phyloP scores from a whole-genome alignment of 768 basidiomycete species.

The Royoungia palumana region DNA sequence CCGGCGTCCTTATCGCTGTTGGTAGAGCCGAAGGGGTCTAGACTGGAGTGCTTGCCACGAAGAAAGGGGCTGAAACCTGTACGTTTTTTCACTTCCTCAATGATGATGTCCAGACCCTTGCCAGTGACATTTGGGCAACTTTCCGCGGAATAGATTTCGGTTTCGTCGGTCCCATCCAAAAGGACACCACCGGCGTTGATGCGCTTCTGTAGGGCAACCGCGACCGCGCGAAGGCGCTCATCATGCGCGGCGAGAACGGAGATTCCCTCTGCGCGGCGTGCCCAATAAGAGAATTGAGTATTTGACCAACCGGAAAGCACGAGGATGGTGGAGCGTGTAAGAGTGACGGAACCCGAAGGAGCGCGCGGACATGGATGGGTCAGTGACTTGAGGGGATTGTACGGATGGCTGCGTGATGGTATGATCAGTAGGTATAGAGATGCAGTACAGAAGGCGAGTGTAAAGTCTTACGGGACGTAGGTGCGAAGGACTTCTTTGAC shows the following conservation, averaged over 20 bases:
- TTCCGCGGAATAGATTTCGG: constrained; percentile 23
- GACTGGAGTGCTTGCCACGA: constrained; percentile 48
- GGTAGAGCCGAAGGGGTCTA: constrained; percentile 46
- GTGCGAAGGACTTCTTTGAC: constrained; percentile 48
- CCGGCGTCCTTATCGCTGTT: constrained; percentile 34
- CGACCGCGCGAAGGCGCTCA: constrained; percentile 38
- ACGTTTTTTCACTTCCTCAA: constrained; percentile 48
- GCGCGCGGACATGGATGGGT: constrained; percentile 38
- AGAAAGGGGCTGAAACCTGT: constrained; percentile 47
- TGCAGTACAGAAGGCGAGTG: neutral
- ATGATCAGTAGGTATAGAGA: constrained; percentile 20
- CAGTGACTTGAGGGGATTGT: constrained; percentile 49
- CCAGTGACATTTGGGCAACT: constrained; percentile 43
- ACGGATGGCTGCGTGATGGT: constrained; percentile 42
- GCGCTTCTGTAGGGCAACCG: constrained; percentile 39
- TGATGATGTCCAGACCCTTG: constrained; percentile 47
- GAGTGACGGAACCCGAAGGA: constrained; percentile 42
- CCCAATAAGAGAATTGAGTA: constrained; percentile 54
- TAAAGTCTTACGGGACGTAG: constrained; percentile 45
- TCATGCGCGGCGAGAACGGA: constrained; percentile 44
- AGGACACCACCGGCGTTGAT: constrained; percentile 35
- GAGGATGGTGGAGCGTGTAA: constrained; percentile 47
- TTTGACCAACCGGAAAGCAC: constrained; percentile 52
- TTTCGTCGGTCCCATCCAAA: constrained; percentile 25
- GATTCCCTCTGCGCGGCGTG: constrained; percentile 48